A percentile compares a stretch with the other conserved stretches of the same genome.
phyloP scores from a whole-genome alignment of 169 alveolate genomes.

The Plasmodium vinckei region DNA sequence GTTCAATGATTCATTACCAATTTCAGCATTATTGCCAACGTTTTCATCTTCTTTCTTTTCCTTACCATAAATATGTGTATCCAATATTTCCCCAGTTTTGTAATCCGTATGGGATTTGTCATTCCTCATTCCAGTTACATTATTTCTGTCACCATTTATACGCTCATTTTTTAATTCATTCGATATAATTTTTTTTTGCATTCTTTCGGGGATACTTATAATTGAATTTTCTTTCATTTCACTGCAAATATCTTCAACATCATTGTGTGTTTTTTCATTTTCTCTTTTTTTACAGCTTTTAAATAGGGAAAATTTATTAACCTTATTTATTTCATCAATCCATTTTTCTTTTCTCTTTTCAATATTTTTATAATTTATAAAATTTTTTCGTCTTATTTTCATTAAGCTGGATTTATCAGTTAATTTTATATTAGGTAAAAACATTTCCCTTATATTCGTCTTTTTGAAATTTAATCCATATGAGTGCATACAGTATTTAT shows the following conservation, averaged over 20 bases:
- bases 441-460: background rate
- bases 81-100: no score
- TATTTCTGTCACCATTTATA: background rate
- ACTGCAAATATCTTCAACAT: background rate
- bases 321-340: no score
- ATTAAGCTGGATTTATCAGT: background rate
- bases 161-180: background rate
- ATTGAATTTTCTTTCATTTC: background rate
- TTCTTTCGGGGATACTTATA: background rate
- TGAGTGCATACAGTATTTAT: slow-evolving; percentile 9
- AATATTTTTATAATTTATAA: background rate
- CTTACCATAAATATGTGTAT: no score
- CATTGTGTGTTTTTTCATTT: background rate
- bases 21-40: background rate
- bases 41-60: background rate
- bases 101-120: no score
- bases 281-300: no score
- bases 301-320: no score
- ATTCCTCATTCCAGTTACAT: background rate
- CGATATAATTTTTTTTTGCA: background rate
- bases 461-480: slow-evolving; percentile 15
- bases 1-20: background rate
- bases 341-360: no score
- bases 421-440: slow-evolving; percentile 2
- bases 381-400: background rate